A percentile compares a stretch with the other conserved stretches of the same genome.
These are phyloP conservation scores for Gaillardinia entomophila DNA, from an alignment of 805 yeast species.

Conservation along the genomic window DNA sequence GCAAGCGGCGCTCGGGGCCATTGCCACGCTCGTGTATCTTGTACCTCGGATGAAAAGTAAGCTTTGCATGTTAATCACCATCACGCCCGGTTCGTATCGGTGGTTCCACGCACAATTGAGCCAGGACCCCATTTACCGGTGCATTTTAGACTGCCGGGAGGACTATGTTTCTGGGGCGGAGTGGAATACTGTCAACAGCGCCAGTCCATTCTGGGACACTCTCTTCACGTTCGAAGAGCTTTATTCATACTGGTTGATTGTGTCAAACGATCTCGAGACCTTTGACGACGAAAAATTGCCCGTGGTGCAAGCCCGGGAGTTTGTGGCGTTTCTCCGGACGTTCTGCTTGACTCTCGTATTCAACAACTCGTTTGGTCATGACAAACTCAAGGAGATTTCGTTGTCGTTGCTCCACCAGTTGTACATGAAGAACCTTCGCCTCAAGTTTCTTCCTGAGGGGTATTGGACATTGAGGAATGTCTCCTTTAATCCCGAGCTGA, in stretches of 20 bases:
- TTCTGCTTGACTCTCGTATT: conserved; percentile 48
- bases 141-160: conserved; percentile 6
- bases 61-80: conserved; percentile 35
- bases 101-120: conserved; percentile 24
- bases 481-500: conserved; percentile 26
- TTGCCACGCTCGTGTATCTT: conserved; percentile 28
- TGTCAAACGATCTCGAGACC: conserved; percentile 62
- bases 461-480: conserved; percentile 48
- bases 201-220: conserved; percentile 23
- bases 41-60: conserved; percentile 31
- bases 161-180: conserved; percentile 8
- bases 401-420: conserved; percentile 58
- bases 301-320: conserved; percentile 28
- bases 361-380: conserved; percentile 12
- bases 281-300: conserved; percentile 38
- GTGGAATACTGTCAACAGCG: background rate
- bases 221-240: conserved; percentile 53
- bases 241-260: conserved; percentile 59
- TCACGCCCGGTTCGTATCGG: conserved; percentile 34
- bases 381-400: conserved; percentile 27
- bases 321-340: conserved; percentile 45
- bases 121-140: conserved; percentile 9
- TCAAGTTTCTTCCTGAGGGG: conserved; percentile 39
- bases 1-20: conserved; percentile 10
- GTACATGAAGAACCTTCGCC: conserved; percentile 59